Evolutionary conservation across 2,329 filamentous ascomycete species (phyloP).

Genomic region (Fusarium sp.): DNA sequence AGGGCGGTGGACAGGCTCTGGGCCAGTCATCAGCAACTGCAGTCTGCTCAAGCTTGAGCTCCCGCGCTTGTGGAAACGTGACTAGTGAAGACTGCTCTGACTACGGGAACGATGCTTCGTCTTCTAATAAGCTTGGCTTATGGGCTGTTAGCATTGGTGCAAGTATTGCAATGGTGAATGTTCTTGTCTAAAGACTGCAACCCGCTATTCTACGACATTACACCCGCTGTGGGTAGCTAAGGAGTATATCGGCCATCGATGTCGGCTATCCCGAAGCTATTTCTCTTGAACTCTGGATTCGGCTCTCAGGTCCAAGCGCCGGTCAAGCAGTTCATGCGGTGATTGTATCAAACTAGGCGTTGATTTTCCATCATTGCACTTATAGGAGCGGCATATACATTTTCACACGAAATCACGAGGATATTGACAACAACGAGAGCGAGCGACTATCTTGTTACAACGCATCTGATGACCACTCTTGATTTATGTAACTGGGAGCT

Average conservation of each 20-base stretch:
- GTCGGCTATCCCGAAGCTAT: background rate
- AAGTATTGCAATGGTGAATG: slow-evolving; percentile 22
- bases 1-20: slow-evolving; percentile 52
- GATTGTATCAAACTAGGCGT: no score
- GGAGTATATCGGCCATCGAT: background rate
- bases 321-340: no score
- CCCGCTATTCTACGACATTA: background rate
- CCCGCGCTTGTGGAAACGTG: slow-evolving; percentile 59
- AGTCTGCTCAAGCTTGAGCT: slow-evolving; percentile 65
- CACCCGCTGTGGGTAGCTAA: background rate
- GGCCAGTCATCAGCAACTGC: slow-evolving; percentile 59
- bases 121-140: slow-evolving; percentile 10
- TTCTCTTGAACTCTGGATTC: no score
- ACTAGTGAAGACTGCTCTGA: slow-evolving; percentile 52
- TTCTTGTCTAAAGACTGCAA: slow-evolving; percentile 15
- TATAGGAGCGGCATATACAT: background rate
- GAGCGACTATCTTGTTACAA: slow-evolving; percentile 3
- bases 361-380: background rate
- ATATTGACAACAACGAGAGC: background rate
- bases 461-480: slow-evolving; percentile 16
- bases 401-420: background rate
- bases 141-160: slow-evolving; percentile 25
- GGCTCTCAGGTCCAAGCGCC: background rate
- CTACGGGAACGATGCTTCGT: slow-evolving; percentile 33
- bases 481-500: slow-evolving; percentile 1